A percentile compares a stretch with the other conserved stretches of the same genome.
Evolutionary conservation across 2,329 filamentous ascomycete species (phyloP).

Genomic region (Penicillium sp.): DNA sequence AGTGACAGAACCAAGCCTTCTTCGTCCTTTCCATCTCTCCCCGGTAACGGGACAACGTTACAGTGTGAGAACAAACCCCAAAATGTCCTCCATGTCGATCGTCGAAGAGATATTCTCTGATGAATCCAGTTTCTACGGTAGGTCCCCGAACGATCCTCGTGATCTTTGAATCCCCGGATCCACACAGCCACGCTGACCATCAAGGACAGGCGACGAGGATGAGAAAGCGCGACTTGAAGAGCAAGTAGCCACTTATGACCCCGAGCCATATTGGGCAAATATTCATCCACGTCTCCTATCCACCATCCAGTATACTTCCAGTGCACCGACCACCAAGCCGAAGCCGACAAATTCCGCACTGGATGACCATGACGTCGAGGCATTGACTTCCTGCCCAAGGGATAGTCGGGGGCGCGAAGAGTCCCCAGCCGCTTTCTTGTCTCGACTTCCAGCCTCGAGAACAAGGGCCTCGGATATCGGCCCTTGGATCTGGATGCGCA

Average conservation of each 20-base stretch:
- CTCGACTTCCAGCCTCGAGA: conserved; percentile 61
- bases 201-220: conserved; percentile 50
- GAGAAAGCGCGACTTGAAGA: conserved; percentile 45
- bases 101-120: conserved; percentile 33
- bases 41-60: too few relatives aligned
- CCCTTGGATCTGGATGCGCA: conserved; percentile 69
- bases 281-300: conserved; percentile 28
- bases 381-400: conserved; percentile 1
- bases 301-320: conserved; percentile 25
- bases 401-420: conserved; percentile 45
- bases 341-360: not conserved
- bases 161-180: not conserved
- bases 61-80: not conserved
- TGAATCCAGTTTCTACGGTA: conserved; percentile 44
- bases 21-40: too few relatives aligned
- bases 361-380: not conserved
- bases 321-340: not conserved
- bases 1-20: too few relatives aligned
- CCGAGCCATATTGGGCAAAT: conserved; percentile 45
- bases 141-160: not conserved
- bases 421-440: conserved; percentile 58
- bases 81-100: not conserved
- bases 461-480: conserved; percentile 45
- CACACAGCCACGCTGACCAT: not conserved
- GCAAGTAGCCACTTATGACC: conserved; percentile 49